Evolutionary conservation across 2,329 filamentous ascomycete genomes (phyloP).

Genomic region (Plenodomus lindquistii): DNA sequence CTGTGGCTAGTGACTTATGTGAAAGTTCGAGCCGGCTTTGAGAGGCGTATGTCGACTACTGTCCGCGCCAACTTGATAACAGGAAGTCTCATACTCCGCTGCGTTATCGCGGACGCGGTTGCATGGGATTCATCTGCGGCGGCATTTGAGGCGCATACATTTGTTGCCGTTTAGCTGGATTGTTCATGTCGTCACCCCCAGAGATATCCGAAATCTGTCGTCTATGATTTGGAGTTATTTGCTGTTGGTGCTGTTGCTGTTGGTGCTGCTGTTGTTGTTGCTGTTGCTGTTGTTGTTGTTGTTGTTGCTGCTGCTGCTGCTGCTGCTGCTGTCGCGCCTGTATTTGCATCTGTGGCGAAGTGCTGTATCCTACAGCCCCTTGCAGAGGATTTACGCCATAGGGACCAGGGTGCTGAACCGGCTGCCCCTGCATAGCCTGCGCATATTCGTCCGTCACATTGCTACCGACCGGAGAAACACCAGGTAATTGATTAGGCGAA

Average conservation of each 20-base stretch:
- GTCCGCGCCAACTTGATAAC: not conserved
- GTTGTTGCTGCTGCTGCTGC: slow-evolving; percentile 17
- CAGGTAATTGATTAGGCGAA: slow-evolving; percentile 62
- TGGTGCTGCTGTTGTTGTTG: slow-evolving; percentile 40
- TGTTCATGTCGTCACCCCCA: slow-evolving; percentile 55
- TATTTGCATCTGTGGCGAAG: slow-evolving; percentile 46
- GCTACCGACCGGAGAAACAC: slow-evolving; percentile 60
- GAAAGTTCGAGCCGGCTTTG: not conserved
- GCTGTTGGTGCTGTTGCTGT: slow-evolving; percentile 31
- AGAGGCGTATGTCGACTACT: not conserved
- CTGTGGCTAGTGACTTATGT: not conserved
- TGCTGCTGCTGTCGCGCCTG: slow-evolving; percentile 34
- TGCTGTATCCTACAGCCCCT: slow-evolving; percentile 44
- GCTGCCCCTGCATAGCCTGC: slow-evolving; percentile 47
- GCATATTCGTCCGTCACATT: slow-evolving; percentile 52
- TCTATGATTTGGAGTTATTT: slow-evolving; percentile 47
- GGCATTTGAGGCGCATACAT: slow-evolving; percentile 55
- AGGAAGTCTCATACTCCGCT: not conserved
- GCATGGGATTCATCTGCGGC: slow-evolving; percentile 54
- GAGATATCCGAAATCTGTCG: slow-evolving; percentile 65
- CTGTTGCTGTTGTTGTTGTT: slow-evolving; percentile 33
- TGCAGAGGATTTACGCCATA: slow-evolving; percentile 44
- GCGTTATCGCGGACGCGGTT: slow-evolving; percentile 52
- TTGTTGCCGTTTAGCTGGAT: slow-evolving; percentile 62
- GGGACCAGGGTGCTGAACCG: slow-evolving; percentile 40